Evolutionary conservation across 2,329 filamentous ascomycete species (phyloP), one percentile per base, ranked within the genome.

Genomic region (Cordyceps pruinosa): DNA sequence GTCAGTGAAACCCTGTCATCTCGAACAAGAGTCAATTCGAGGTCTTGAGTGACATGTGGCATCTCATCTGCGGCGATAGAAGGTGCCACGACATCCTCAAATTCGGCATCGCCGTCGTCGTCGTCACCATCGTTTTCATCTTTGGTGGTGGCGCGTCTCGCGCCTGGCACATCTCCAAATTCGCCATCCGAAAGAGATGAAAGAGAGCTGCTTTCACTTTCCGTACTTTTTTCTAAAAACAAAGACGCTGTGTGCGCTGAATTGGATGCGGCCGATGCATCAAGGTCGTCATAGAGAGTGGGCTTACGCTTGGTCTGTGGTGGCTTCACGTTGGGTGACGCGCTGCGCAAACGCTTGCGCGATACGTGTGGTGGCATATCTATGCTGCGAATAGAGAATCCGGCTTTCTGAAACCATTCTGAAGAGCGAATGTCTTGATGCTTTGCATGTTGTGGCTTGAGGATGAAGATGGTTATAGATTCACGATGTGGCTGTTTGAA

Each of bases 21-120:
- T 62, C 77, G 78, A 35, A 76, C 77, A 30, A 95, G 73, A 0
- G 87, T 93, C 64, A 95, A 74, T 62, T 93, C 86, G 34, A 95
- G 75, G 66, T 91, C 87, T 12, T 85, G 86, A 1, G 83, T 76
- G 2, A 73, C 71, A 50, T 78, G 74, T 6, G 78, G 74, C 72
- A 76, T 59, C 68, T 71, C 61, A 68, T 42, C 49, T n/a, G 37
- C 19, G 8, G 41, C 32, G 21, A 48, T 35, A 19, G 41, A 63
- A 62, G 73, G 72, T 41, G 71, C 66, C 4, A 72, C 68, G 10
- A 87, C 83, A 62, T 87, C 83, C 59, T 84, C 81, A 56, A 84
- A 84, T 59, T 82, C 81, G 10, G 83, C 74, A 25, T 81, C 77
- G 19, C 81, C 78, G 19, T 82, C 75, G 3, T 78, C 76, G n/a